Base-by-base conservation (phyloP, 495 filamentous ascomycete genomes). In the Staphylotrichum tortipilum region DNA sequence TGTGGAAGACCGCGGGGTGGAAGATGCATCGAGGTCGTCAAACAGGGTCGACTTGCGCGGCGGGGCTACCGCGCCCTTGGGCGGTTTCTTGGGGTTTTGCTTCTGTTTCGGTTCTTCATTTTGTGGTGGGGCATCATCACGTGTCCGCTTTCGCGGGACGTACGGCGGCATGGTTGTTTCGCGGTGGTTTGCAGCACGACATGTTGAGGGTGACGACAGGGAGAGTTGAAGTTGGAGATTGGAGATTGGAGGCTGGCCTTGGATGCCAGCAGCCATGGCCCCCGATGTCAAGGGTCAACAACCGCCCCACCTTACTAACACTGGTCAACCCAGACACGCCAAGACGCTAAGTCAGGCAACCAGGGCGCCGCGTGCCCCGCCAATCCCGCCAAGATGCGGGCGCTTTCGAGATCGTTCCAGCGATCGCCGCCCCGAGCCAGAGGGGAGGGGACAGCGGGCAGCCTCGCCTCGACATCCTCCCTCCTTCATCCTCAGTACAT, bases 1-100 rank as follows among this genome's bases (percentile, higher is more conserved):
- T 47, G 74, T 70, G 15, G 77, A 66, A 0, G 74, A 78, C 1
- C 68, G 68, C 17, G 65, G 66, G n/a, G 66, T 70, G 29, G 56
- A 68, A 58, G 34, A 66, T 55, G 72, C 78, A 66, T 88, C 88
- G 58, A 80, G 73, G 45, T 78, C 78, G 57, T 83, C 85, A 70
- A 83, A 86, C 21, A 85, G 74, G 12, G 75, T 80, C 12, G 70
- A 53, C 64, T 80, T 84, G 31, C 75, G 67, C 17, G 67, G 55
- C 3, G 65, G 63, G 0, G 59, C 53, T 15, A 43, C 39, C n/a
- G 57, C 45, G 22, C 44, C 41, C n/a, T n/a, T n/a, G n/a, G n/a
- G n/a, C 19, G 60, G 62, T 17, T 50, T 21, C 7, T 36, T 49
- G 2, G n/a, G 37, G 17, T 38, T 43, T 36, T 40, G 40, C 28